A percentile compares a stretch with the other conserved stretches of the same genome.
Conservation (phyloP, 2,329 filamentous ascomycete species). For the Elsinoe ampelina region DNA sequence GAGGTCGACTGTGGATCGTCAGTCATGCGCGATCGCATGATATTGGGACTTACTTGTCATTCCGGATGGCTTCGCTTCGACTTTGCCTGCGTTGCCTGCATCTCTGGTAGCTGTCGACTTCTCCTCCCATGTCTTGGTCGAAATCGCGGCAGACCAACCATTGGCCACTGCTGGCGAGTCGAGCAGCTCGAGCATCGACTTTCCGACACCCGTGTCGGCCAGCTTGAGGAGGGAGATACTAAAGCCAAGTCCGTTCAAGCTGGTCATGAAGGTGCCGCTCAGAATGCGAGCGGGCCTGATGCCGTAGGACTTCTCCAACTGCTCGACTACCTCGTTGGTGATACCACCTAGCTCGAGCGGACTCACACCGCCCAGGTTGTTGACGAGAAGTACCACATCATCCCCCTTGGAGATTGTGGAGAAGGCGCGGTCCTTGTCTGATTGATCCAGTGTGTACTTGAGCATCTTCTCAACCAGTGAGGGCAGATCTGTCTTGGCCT, state of each 20-base stretch:
- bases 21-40: not conserved
- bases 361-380: conserved; percentile 67
- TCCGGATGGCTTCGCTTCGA: conserved; percentile 41
- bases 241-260: conserved; percentile 62
- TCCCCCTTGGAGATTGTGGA: conserved; percentile 52
- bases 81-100: conserved; percentile 29
- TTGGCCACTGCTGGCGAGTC: conserved; percentile 59
- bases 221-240: conserved; percentile 58
- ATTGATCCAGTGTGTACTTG: conserved; percentile 51
- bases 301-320: conserved; percentile 48
- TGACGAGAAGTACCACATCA: conserved; percentile 59
- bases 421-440: conserved; percentile 63
- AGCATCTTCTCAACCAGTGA: conserved; percentile 51
- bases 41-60: conserved; percentile 36
- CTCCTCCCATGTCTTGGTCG: conserved; percentile 49
- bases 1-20: conserved; percentile 40
- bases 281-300: conserved; percentile 55
- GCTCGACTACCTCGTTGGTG: conserved; percentile 55
- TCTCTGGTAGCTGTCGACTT: conserved; percentile 33
- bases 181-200: conserved; percentile 57
- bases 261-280: conserved; percentile 62
- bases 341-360: conserved; percentile 64
- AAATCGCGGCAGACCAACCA: conserved; percentile 56
- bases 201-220: conserved; percentile 50
- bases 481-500: conserved; percentile 34